Conservation (phyloP, 768 basidiomycete species). For the Cubamyces sp. region DNA sequence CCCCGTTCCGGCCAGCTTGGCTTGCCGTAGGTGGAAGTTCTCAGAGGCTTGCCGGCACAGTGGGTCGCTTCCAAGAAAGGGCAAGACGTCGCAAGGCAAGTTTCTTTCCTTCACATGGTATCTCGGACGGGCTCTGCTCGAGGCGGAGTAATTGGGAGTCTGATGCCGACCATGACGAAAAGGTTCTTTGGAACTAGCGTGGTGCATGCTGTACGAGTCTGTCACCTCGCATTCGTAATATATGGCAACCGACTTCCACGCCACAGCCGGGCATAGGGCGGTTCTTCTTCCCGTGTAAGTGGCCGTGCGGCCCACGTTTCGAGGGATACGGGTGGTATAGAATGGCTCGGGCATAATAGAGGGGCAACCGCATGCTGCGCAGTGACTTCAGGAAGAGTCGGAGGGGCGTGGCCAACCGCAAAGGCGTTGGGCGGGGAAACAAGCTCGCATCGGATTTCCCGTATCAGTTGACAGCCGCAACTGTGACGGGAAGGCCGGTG, state of each 20-base stretch:
- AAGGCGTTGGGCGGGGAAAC: slow-evolving; percentile 9
- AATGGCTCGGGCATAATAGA: slow-evolving; percentile 17
- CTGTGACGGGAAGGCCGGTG: slow-evolving; percentile 24
- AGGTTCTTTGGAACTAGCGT: slow-evolving; percentile 16
- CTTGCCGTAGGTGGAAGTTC: slow-evolving; percentile 26
- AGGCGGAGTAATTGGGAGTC: slow-evolving; percentile 13
- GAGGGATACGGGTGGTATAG: slow-evolving; percentile 15
- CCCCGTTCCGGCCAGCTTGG: slow-evolving; percentile 26
- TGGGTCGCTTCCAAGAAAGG: slow-evolving; percentile 18
- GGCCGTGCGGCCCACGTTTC: background rate
- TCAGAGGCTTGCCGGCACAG: slow-evolving; percentile 22
- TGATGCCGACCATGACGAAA: slow-evolving; percentile 13
- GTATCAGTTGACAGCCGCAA: slow-evolving; percentile 23
- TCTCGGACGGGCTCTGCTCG: slow-evolving; percentile 16
- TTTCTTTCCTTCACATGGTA: slow-evolving; percentile 19
- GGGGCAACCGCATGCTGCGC: slow-evolving; percentile 20
- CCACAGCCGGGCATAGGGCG: slow-evolving; percentile 18
- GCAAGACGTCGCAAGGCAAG: slow-evolving; percentile 23
- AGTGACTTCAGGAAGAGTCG: slow-evolving; percentile 8
- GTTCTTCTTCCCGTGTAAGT: slow-evolving; percentile 12
- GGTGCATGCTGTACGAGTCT: slow-evolving; percentile 23
- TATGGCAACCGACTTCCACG: slow-evolving; percentile 18
- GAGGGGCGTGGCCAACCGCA: slow-evolving; percentile 1
- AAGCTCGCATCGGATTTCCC: slow-evolving; percentile 23
- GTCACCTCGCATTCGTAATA: slow-evolving; percentile 1